Percentiles rank a stretch among this genome's conserved stretches.
Conservation (phyloP, 495 filamentous ascomycete genomes). For the Aspergillus asperescens region DNA sequence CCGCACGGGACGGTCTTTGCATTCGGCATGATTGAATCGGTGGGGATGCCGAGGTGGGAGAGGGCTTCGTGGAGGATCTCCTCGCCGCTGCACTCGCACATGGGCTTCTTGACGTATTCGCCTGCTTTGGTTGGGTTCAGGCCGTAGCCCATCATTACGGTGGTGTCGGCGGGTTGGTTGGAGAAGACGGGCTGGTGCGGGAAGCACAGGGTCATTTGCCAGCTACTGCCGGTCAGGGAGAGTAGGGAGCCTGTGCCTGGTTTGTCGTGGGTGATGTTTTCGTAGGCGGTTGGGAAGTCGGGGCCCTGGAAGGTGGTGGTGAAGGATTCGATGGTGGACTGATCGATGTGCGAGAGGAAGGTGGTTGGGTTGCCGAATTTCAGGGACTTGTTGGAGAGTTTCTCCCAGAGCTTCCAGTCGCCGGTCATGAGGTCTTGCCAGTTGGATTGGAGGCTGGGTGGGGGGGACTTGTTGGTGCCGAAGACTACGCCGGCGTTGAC, state of each 20-base stretch:
- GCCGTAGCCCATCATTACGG: slow-evolving; percentile 36
- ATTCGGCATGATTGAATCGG: slow-evolving; percentile 9
- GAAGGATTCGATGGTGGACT: slow-evolving; percentile 34
- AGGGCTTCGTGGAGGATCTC: slow-evolving; percentile 39
- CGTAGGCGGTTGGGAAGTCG: slow-evolving; percentile 26
- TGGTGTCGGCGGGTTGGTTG: slow-evolving; percentile 23
- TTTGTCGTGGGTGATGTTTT: slow-evolving; percentile 25
- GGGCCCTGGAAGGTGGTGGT: slow-evolving; percentile 33
- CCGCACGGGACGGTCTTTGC: slow-evolving; percentile 26
- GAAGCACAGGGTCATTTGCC: slow-evolving; percentile 34
- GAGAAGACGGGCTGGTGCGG: slow-evolving; percentile 36
- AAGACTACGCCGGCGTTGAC: slow-evolving; percentile 15
- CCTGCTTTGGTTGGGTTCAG: slow-evolving; percentile 24
- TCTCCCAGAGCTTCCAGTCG: slow-evolving; percentile 27
- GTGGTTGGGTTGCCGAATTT: slow-evolving; percentile 33
- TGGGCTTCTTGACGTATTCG: slow-evolving; percentile 35
- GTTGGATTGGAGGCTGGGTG: background rate
- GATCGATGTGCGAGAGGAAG: slow-evolving; percentile 26
- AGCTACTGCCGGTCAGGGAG: slow-evolving; percentile 32
- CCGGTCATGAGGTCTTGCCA: slow-evolving; percentile 13
- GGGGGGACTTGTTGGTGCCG: slow-evolving; percentile 16
- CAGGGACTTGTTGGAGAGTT: slow-evolving; percentile 11
- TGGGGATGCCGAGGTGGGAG: slow-evolving; percentile 24
- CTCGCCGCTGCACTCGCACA: slow-evolving; percentile 32
- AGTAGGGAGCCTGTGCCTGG: slow-evolving; percentile 32